Evolutionary conservation across 2,329 filamentous ascomycete species (phyloP), one percentile per base, ranked within the genome.

Genomic region (Microcera coccophila): DNA sequence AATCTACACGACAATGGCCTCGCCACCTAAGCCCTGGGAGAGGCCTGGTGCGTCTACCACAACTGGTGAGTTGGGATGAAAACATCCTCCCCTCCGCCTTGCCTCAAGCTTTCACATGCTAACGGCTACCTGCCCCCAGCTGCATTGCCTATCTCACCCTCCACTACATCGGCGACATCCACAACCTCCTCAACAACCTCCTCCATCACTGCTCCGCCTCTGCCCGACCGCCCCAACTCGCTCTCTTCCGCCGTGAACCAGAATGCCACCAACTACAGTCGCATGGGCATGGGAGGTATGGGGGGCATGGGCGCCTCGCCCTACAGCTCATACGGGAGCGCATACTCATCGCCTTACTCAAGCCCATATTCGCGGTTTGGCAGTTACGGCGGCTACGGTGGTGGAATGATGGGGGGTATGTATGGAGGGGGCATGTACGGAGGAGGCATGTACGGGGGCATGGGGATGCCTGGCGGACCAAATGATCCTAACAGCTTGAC

Each of bases 21-120:
- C 91, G 67, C 93, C 93, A 62, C 93, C 93, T 42, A 98, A 98
- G 71, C 93, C 93, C 36, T 98, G 93, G 93, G 93, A 98, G 72
- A 81, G 85, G 66, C 78, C 84, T 53, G 85, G 84, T 68, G 78
- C 80, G 49, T 74, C 74, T 55, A 62, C 71, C 53, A 63, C 70
- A 54, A 62, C 73, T 60, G 67, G 78, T 82, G 70, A 59, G 73
- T 69, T 48, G 35, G 41, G 44, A 54, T 42, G n/a, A n/a, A 42
- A 40, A 40, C 39, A 38, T 33, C 38, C 32, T 38, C 21, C 39
- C 26, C 28, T 35, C 32, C 22, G 32, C 29, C 22, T 36, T 17
- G 19, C 26, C 32, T 22, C 17, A 17, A n/a, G n/a, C 38, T 37
- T 56, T 52, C 49, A 53, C 53, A 52, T 57, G 44, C 52, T 57